Evolutionary conservation across 192 early-diverging fungal genomes (phyloP), one percentile per base, ranked within the genome.

Genomic region (Backusella australiensis): DNA sequence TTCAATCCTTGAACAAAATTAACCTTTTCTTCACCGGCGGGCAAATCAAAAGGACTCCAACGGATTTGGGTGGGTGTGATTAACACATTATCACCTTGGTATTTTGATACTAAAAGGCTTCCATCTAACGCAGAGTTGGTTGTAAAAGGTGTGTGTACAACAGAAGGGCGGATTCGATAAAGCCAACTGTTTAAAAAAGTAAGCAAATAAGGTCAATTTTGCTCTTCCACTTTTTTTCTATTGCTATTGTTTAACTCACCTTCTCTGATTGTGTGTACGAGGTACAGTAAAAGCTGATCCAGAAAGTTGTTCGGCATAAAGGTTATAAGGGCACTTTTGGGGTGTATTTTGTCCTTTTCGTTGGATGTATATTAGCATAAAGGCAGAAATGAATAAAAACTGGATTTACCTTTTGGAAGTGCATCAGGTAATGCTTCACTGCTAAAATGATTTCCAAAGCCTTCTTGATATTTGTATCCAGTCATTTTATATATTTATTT

Each of bases 231-330:
- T 65, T 46, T 41, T 69, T 42, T 32, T n/a, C 19, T 41, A 74
- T 63, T 85, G 56, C 7, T 29, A 26, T 63, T 29, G 29, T 63
- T 29, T 9, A 4, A 14, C 26, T 12, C 26, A 93, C 84, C 88
- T 91, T 76, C 91, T 85, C 79, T 92, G 91, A 86, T 98, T 96
- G 74, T 93, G 86, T 56, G 85, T 83, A 70, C 95, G 85, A 15
- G 89, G 90, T 5, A 90, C 94, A 0, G 96, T 96, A 80, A 98
- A 98, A 17, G 95, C 96, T 5, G 93, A 94, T 75, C 92, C 96
- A 49, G 92, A 96, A n/a, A 96, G 86, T 81, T 97, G 96, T 85
- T 99, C 97, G 32, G 97, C 94, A 75, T 97, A 97, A 65, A 97
- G 88, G 14, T 91, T 91, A 75, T 94, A 97, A 26, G 96, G 93